Conservation (phyloP, 192 early-diverging fungal genomes). For the Dissophora globulifera region DNA sequence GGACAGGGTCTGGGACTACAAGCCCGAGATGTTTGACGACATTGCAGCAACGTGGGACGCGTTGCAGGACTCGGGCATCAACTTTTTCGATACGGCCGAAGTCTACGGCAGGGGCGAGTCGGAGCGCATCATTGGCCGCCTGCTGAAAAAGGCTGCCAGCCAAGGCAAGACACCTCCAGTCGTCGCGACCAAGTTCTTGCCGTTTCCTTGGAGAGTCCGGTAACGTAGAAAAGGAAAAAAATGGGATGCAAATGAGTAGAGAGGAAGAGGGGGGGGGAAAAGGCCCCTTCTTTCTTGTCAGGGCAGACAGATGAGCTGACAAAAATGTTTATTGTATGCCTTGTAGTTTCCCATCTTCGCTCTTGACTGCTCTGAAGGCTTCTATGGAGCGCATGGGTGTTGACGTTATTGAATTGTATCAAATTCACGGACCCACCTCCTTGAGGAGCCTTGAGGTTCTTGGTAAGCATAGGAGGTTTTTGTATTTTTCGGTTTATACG, state of each 20-base stretch:
- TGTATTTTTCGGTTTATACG: no score
- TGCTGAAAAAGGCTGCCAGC: constrained; percentile 35
- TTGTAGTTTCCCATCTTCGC: constrained; percentile 49
- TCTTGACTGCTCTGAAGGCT: constrained; percentile 56
- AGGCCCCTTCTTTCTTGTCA: neutral
- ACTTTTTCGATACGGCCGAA: constrained; percentile 65
- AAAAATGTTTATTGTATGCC: neutral
- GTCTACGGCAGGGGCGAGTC: constrained; percentile 62
- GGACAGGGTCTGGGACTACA: constrained; percentile 53
- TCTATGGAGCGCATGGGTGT: constrained; percentile 60
- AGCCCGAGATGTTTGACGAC: constrained; percentile 52
- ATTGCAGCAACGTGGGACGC: constrained; percentile 55
- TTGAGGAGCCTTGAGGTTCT: constrained; percentile 58
- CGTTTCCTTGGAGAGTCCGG: constrained; percentile 44
- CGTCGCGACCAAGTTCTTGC: constrained; percentile 64
- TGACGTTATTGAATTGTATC: constrained; percentile 57
- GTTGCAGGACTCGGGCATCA: constrained; percentile 42
- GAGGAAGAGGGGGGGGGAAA: no score
- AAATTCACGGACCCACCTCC: constrained; percentile 64
- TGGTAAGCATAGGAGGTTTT: constrained; percentile 44
- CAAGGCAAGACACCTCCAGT: constrained; percentile 34
- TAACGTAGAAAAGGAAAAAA: constrained; percentile 1
- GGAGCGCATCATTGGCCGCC: constrained; percentile 48
- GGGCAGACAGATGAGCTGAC: neutral
- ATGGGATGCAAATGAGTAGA: no score